phyloP scores from a whole-genome alignment of 495 filamentous ascomycete species.

The Penicillium bialowiezense region DNA sequence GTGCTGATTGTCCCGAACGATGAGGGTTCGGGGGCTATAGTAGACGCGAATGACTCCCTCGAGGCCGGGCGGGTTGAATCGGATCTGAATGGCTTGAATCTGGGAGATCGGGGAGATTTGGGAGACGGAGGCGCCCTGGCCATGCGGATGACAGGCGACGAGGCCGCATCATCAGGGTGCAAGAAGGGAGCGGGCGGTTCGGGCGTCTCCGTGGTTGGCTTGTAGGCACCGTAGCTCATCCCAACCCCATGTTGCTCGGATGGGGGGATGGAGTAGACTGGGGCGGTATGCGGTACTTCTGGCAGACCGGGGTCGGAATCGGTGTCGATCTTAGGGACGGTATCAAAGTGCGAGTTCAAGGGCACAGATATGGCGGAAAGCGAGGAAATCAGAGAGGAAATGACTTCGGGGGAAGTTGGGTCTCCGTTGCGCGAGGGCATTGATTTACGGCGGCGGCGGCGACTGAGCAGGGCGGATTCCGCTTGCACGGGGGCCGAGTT shows the following conservation, averaged over 20 bases:
- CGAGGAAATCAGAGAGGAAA: constrained; percentile 89
- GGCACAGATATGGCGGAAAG: constrained; percentile 82
- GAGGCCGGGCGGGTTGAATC: constrained; percentile 33
- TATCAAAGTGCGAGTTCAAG: constrained; percentile 70
- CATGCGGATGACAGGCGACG: constrained; percentile 80
- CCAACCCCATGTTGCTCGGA: constrained; percentile 56
- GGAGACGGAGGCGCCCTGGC: constrained; percentile 79
- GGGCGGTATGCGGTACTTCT: constrained; percentile 37
- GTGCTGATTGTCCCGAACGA: constrained; percentile 44
- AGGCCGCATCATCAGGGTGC: constrained; percentile 73
- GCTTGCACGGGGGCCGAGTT: constrained; percentile 23
- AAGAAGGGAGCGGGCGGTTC: constrained; percentile 44
- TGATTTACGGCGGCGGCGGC: constrained; percentile 40
- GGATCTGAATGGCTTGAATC: constrained; percentile 42
- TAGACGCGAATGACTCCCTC: constrained; percentile 39
- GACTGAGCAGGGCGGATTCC: constrained; percentile 33
- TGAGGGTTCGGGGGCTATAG: constrained; percentile 32
- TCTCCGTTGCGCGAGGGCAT: constrained; percentile 36
- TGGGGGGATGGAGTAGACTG: constrained; percentile 27
- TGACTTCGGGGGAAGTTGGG: constrained; percentile 86
- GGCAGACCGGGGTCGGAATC: constrained; percentile 48
- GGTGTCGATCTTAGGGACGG: constrained; percentile 47
- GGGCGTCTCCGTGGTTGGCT: constrained; percentile 18
- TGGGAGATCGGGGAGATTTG: constrained; percentile 39
- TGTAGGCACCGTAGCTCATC: constrained; percentile 65